Conservation (phyloP, 108 stramenopile species). For the Heterococcus sp. region DNA sequence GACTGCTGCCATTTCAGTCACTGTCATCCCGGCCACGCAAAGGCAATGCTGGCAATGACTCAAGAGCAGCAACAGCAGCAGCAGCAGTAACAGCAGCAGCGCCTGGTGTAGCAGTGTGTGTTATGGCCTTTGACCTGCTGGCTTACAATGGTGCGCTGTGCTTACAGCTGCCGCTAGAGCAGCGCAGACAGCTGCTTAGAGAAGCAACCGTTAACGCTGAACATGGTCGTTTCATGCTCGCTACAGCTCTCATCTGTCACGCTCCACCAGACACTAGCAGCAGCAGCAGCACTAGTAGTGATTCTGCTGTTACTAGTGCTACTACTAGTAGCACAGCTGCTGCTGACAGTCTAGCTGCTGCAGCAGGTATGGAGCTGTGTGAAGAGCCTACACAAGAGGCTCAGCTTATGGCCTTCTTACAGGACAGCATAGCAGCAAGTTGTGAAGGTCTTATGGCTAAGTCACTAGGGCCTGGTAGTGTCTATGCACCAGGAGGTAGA, state of each 20-base stretch:
- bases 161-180: not conserved
- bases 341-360: too few relatives aligned
- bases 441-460: not conserved
- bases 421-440: not conserved
- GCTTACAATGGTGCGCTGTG: not conserved
- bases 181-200: not conserved
- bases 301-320: not conserved
- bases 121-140: conserved; percentile 13
- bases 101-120: conserved; percentile 1
- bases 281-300: not conserved
- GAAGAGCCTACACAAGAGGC: not conserved
- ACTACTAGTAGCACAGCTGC: not conserved
- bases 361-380: too few relatives aligned
- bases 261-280: not conserved
- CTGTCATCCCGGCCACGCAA: not conserved
- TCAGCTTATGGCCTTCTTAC: not conserved
- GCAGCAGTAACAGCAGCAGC: not conserved
- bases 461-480: not conserved
- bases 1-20: not conserved
- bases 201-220: not conserved
- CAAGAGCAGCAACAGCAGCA: too few relatives aligned
- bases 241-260: not conserved
- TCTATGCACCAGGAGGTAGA: not conserved
- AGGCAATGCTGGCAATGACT: not conserved
- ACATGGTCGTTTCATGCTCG: not conserved